Percentiles rank a stretch among this genome's conserved stretches.
Conservation (phyloP, 192 early-diverging fungal species). For the Entomortierella beljakovae region DNA sequence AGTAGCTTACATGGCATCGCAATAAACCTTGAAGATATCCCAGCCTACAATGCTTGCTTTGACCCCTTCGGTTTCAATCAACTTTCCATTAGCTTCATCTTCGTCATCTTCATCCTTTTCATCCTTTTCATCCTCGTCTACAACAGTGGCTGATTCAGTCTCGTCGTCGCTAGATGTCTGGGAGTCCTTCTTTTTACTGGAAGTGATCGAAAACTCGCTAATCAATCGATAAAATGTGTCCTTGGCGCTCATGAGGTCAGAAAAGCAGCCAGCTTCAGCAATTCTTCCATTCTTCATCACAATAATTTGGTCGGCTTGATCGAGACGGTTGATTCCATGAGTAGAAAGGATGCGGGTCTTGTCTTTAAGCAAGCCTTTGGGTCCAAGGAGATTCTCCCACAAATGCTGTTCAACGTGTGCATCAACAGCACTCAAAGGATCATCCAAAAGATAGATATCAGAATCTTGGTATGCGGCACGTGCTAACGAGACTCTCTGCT, state of each 20-base stretch:
- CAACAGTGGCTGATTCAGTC: constrained; percentile 32
- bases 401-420: constrained; percentile 79
- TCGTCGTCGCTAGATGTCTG: constrained; percentile 16
- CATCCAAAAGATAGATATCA: constrained; percentile 69
- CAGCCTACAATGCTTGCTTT: constrained; percentile 81
- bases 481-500: constrained; percentile 72
- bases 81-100: constrained; percentile 30
- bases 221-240: constrained; percentile 72
- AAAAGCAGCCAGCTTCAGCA: constrained; percentile 72
- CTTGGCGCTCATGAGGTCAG: constrained; percentile 70
- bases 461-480: constrained; percentile 89
- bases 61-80: constrained; percentile 85
- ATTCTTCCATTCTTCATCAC: constrained; percentile 80
- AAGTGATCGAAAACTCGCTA: constrained; percentile 65
- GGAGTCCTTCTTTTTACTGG: constrained; percentile 31
- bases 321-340: constrained; percentile 82
- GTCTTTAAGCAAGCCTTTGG: constrained; percentile 79
- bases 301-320: constrained; percentile 72
- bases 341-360: constrained; percentile 88
- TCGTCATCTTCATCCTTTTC: constrained; percentile 33
- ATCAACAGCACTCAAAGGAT: constrained; percentile 71
- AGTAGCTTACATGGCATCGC: constrained; percentile 56
- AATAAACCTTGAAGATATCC: constrained; percentile 81
- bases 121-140: constrained; percentile 49
- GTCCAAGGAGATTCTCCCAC: constrained; percentile 90